Evolutionary conservation across 768 basidiomycete species (phyloP).

Genomic region (Leccinum ochraceum): DNA sequence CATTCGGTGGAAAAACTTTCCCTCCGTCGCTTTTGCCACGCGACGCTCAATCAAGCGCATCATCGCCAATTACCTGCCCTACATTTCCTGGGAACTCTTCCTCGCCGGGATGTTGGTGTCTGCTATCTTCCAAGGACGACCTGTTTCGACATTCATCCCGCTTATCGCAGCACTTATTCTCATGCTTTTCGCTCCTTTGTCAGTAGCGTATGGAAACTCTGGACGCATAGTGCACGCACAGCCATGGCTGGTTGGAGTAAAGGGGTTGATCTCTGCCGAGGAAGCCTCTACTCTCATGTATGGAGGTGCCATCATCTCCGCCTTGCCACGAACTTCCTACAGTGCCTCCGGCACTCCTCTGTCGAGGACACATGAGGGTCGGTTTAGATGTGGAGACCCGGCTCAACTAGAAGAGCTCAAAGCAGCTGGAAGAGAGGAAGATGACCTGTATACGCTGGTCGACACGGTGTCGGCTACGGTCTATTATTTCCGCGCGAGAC

Average conservation of each 20-base stretch:
- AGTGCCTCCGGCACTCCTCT: conserved; percentile 21
- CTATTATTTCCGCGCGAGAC: conserved; percentile 26
- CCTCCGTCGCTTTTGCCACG: conserved; percentile 16
- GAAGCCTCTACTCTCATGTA: conserved; percentile 18
- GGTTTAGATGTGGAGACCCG: conserved; percentile 20
- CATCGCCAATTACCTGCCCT: conserved; percentile 10
- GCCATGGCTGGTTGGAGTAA: conserved; percentile 28
- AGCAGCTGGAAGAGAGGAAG: not conserved
- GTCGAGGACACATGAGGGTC: conserved; percentile 3
- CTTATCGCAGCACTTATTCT: conserved; percentile 10
- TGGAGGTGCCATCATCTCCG: conserved; percentile 10
- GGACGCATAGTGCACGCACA: conserved; percentile 19
- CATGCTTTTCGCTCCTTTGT: conserved; percentile 14
- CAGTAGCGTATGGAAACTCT: conserved; percentile 17
- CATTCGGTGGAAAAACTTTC: conserved; percentile 30
- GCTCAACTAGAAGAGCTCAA: conserved; percentile 9
- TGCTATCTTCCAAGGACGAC: too few species aligned
- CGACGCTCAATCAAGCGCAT: conserved; percentile 15
- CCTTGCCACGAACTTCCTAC: conserved; percentile 17
- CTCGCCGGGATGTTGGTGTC: not conserved
- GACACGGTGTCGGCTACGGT: conserved; percentile 24
- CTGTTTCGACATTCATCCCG: too few species aligned
- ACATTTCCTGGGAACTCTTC: conserved; percentile 9
- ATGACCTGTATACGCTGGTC: conserved; percentile 25
- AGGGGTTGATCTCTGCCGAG: conserved; percentile 26